Percentiles rank a stretch among this genome's conserved stretches.
These are phyloP conservation scores for Spatholobus suberectus DNA, from an alignment of 306 rosid genomes.

Conservation along the genomic window DNA sequence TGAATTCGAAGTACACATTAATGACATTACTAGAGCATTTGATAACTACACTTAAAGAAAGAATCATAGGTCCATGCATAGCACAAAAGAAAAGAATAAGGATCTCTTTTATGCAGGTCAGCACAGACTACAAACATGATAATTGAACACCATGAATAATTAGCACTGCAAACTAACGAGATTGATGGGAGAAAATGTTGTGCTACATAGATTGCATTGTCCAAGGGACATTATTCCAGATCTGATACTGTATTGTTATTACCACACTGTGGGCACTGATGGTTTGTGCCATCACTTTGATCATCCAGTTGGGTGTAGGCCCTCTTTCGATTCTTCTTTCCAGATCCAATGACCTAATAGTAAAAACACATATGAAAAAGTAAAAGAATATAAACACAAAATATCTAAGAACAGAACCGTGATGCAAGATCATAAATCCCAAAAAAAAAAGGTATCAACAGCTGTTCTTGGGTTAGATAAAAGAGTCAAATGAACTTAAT, in stretches of 20 bases:
- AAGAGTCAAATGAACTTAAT: neutral
- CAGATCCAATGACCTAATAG: conserved; percentile 62
- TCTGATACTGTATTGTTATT: conserved; percentile 40
- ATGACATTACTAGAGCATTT: neutral
- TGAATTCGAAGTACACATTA: neutral
- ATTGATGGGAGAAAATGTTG: neutral
- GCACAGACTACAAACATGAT: neutral
- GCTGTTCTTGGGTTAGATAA: conserved; percentile 4
- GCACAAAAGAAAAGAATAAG: neutral
- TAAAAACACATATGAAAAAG: conserved; percentile 26
- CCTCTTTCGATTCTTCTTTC: conserved; percentile 65
- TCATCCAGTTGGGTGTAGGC: conserved; percentile 47
- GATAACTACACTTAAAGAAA: neutral
- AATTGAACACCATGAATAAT: conserved; percentile 3
- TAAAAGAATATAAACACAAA: conserved; percentile 12
- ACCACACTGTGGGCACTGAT: conserved; percentile 90
- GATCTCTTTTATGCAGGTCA: neutral
- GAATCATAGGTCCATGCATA: neutral
- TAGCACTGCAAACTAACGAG: conserved; percentile 8
- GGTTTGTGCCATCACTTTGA: conserved; percentile 49
- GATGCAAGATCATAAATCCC: conserved; percentile 18
- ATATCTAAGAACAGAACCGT: neutral
- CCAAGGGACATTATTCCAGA: conserved; percentile 19
- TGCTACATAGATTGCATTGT: conserved; percentile 14
- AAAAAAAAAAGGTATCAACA: neutral